Conservation (phyloP, 306 rosid genomes). For the Nissolia schottii region DNA sequence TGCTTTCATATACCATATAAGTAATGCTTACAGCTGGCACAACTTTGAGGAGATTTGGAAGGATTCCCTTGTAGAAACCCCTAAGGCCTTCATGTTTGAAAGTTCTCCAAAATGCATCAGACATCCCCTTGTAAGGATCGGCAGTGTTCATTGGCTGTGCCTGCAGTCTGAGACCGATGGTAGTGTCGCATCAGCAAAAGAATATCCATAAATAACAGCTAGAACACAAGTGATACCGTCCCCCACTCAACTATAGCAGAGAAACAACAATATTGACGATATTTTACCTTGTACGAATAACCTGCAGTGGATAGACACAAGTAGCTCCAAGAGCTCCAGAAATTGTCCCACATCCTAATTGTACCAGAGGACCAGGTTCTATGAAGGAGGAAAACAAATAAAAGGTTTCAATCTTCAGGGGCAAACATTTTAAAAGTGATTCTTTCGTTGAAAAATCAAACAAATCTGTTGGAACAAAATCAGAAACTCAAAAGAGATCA, state of each 20-base stretch:
- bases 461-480: neutral
- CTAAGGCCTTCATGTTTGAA: constrained; percentile 35
- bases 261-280: neutral
- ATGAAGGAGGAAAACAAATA: neutral
- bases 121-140: constrained; percentile 45
- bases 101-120: constrained; percentile 51
- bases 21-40: constrained; percentile 61
- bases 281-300: constrained; percentile 51
- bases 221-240: no score
- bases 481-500: constrained; percentile 9
- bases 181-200: constrained; percentile 11
- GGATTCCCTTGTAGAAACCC: constrained; percentile 53
- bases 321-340: constrained; percentile 55
- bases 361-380: constrained; percentile 52
- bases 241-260: no score
- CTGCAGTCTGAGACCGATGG: constrained; percentile 39
- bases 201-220: neutral
- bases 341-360: constrained; percentile 52
- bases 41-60: constrained; percentile 59
- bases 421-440: neutral
- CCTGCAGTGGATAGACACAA: constrained; percentile 54
- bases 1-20: constrained; percentile 46
- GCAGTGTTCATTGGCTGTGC: constrained; percentile 38
- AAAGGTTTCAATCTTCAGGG: no score
- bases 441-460: neutral